Evolutionary conservation across 768 basidiomycete genomes (phyloP).

Genomic region (Plicaturopsis crispa): DNA sequence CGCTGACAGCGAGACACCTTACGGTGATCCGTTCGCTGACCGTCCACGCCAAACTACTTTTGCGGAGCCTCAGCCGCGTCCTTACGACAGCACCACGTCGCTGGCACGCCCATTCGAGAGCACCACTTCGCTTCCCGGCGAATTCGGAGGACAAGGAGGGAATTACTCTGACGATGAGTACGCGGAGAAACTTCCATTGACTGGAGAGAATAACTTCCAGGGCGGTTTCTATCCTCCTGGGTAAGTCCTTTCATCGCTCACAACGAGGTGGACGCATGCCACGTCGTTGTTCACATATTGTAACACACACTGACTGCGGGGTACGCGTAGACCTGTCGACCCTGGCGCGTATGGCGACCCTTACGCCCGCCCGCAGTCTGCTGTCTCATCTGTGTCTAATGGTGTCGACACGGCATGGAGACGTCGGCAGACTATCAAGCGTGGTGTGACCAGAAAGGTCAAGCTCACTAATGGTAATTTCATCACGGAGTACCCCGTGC

Average conservation of each 20-base stretch:
- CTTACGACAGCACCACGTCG: constrained; percentile 29
- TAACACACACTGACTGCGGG: constrained; percentile 2
- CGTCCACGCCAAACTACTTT: constrained; percentile 50
- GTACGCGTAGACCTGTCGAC: constrained; percentile 35
- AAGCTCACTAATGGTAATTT: constrained; percentile 92
- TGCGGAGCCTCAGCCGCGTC: constrained; percentile 42
- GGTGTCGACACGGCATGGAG: constrained; percentile 57
- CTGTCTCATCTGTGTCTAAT: constrained; percentile 44
- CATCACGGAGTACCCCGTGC: constrained; percentile 84
- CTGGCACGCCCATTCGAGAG: constrained; percentile 50
- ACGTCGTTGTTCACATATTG: too few species aligned
- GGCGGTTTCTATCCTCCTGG: constrained; percentile 71
- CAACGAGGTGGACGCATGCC: too few species aligned
- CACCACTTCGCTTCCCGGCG: constrained; percentile 44
- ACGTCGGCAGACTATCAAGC: constrained; percentile 85
- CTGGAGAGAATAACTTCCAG: constrained; percentile 42
- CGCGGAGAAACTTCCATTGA: constrained; percentile 73
- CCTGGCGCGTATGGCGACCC: constrained; percentile 63
- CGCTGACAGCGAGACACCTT: constrained; percentile 20
- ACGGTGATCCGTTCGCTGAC: constrained; percentile 70
- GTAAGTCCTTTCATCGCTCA: too few species aligned
- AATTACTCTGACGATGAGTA: constrained; percentile 61
- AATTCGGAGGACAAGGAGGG: constrained; percentile 33
- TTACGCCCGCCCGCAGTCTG: constrained; percentile 46
- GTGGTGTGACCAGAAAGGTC: constrained; percentile 90